Conservation (phyloP, 768 basidiomycete species). For the Galerina marginata region DNA sequence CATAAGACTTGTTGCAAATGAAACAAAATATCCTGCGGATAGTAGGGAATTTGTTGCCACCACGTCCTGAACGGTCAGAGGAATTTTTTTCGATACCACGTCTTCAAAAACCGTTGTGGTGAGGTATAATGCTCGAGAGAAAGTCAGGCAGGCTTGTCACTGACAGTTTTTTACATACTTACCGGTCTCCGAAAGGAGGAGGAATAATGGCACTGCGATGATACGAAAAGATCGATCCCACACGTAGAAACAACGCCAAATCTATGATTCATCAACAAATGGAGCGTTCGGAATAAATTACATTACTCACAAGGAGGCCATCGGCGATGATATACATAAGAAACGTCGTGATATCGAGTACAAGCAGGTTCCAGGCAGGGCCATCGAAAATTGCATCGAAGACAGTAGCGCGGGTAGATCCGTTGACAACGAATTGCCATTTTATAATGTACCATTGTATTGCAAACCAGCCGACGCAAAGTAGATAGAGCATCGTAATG, state of each 20-base stretch:
- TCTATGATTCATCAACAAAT: not conserved
- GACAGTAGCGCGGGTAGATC: not conserved
- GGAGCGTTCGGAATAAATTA: not conserved
- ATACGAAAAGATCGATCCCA: not conserved
- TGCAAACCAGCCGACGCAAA: not conserved
- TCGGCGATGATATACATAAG: slow-evolving; percentile 2
- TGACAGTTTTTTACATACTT: not conserved
- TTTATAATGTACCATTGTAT: not conserved
- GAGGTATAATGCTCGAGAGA: not conserved
- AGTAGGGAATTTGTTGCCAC: not conserved
- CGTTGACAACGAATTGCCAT: not conserved
- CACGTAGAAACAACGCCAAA: slow-evolving; percentile 11
- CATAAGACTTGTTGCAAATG: slow-evolving; percentile 3
- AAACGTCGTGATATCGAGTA: not conserved
- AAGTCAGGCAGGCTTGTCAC: not conserved
- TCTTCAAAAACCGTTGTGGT: not conserved
- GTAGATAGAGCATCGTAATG: slow-evolving; percentile 3
- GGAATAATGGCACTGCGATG: not conserved
- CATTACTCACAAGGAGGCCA: slow-evolving; percentile 4
- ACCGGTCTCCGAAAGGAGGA: not conserved
- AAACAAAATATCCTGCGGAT: not conserved
- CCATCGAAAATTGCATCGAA: not conserved
- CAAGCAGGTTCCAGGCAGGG: slow-evolving; percentile 3
- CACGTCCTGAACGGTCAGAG: not conserved
- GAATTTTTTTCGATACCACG: not conserved